A percentile compares a stretch with the other conserved stretches of the same genome.
These are phyloP conservation scores for Kwoniella sp. DNA, from an alignment of 768 basidiomycete genomes.

Conservation along the genomic window DNA sequence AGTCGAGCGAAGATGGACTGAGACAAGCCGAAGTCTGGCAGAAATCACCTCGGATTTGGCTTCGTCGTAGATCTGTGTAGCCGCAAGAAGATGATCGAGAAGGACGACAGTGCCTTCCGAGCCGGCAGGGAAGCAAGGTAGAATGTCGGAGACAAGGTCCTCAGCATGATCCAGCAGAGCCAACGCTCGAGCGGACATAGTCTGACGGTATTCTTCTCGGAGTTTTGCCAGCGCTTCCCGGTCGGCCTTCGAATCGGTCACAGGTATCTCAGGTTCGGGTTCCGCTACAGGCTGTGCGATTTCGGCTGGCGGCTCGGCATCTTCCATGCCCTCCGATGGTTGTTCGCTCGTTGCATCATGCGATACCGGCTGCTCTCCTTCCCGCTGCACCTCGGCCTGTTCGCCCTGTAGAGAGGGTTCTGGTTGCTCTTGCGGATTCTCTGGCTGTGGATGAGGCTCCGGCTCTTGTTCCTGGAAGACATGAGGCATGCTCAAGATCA, in stretches of 20 bases:
- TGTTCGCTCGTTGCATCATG: background rate
- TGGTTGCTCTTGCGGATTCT: constrained; percentile 35
- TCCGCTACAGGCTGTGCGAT: background rate
- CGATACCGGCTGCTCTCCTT: constrained; percentile 8
- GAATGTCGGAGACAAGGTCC: constrained; percentile 84
- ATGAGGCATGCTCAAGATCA: constrained; percentile 68
- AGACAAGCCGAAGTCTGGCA: constrained; percentile 77
- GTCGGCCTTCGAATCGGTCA: constrained; percentile 60
- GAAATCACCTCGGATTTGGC: constrained; percentile 70
- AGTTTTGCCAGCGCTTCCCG: constrained; percentile 61
- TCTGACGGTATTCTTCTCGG: constrained; percentile 67
- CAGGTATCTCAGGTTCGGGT: background rate
- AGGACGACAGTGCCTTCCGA: constrained; percentile 68
- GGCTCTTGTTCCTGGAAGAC: constrained; percentile 26
- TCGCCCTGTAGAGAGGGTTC: constrained; percentile 6
- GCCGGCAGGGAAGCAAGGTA: constrained; percentile 71
- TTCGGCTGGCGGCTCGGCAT: background rate
- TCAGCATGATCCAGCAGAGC: constrained; percentile 81
- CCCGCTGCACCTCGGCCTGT: constrained; percentile 5
- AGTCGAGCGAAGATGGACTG: constrained; percentile 18
- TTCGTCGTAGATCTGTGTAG: constrained; percentile 53
- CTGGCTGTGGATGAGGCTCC: background rate
- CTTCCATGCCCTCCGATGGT: background rate
- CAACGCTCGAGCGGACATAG: constrained; percentile 71
- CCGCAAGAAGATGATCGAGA: constrained; percentile 70